Base-by-base conservation (phyloP, 306 rosid species). In the Benincasa hispida region DNA sequence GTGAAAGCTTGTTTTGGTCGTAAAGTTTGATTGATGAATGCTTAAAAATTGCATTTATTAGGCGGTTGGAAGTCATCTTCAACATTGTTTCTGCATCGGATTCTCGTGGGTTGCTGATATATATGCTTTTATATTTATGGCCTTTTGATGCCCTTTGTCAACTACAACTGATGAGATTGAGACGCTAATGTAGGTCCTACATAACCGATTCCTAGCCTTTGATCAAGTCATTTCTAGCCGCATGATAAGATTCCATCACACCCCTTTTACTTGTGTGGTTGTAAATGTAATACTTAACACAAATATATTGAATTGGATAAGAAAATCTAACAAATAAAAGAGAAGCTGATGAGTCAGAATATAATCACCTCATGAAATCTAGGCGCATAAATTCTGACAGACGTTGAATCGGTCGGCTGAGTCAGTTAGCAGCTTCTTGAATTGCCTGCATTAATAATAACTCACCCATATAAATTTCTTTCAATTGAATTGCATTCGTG, bases 1-100 rank as follows among this genome's bases (percentile, higher is more conserved):
- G 67, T 27, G 76, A 75, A 82, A 70, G 79, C 81, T 75, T 84
- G 84, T 77, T 76, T 75, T 59, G 42, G 80, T 73, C 79, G 80
- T 77, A 79, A 79, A 81, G 66, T 75, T 81, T 61, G 58, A 67
- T 61, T 22, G 53, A 37, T 72, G 74, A 70, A 66, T 53, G 84
- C 79, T 70, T 74, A 69, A 80, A 80, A 41, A 76, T 51, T 10
- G 61, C 61, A 76, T 62, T 55, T 34, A 56, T 53, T 75, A 66
- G 85, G 87, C 82, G 81, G 91, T 86, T 84, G 87, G 86, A 79
- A 75, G 88, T 90, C 95, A 8, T 77, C 84, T 80, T 86, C 92
- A 76, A 80, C 84, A 74, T 78, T 28, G 76, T 79, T 61, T 88
- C 80, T 81, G 82, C 83, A 69, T 83, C 84, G 82, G 85, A 87